Percentiles rank a stretch among this genome's conserved stretches.
phyloP scores from a whole-genome alignment of 2,329 filamentous ascomycete species.

The Aspergillus niger region DNA sequence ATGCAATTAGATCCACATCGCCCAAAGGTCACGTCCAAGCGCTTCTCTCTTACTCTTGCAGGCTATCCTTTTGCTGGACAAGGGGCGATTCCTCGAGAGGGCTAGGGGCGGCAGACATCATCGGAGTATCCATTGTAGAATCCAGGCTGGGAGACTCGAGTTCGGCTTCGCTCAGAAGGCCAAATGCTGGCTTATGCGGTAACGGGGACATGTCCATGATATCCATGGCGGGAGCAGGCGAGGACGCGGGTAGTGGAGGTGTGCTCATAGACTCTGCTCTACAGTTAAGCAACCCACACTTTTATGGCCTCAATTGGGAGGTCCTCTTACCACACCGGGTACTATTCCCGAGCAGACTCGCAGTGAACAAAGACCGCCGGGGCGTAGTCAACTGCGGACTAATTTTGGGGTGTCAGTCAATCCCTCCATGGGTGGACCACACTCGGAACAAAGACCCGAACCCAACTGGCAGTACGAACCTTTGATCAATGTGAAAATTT shows the following conservation, averaged over 20 bases:
- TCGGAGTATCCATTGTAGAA: slow-evolving; percentile 47
- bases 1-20: slow-evolving; percentile 22
- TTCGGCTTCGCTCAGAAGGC: slow-evolving; percentile 61
- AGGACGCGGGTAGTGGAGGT: slow-evolving; percentile 81
- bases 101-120: slow-evolving; percentile 41
- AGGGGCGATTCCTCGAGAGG: slow-evolving; percentile 44
- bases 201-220: slow-evolving; percentile 93
- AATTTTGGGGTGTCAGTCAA: slow-evolving; percentile 43
- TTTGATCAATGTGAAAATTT: slow-evolving; percentile 95
- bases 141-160: slow-evolving; percentile 72
- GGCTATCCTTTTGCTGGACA: slow-evolving; percentile 32
- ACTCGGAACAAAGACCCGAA: slow-evolving; percentile 19
- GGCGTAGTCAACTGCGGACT: slow-evolving; percentile 83
- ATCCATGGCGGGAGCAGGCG: slow-evolving; percentile 71
- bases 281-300: slow-evolving; percentile 26
- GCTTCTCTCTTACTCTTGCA: slow-evolving; percentile 39
- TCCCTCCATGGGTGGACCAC: slow-evolving; percentile 20
- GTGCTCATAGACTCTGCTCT: slow-evolving; percentile 74
- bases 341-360: slow-evolving; percentile 63
- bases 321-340: slow-evolving; percentile 58
- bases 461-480: slow-evolving; percentile 59
- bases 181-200: slow-evolving; percentile 78
- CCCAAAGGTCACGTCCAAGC: slow-evolving; percentile 1
- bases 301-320: slow-evolving; percentile 3
- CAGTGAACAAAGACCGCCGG: slow-evolving; percentile 79